phyloP scores from a whole-genome alignment of 495 filamentous ascomycete genomes.

The Podospora tetraspora region DNA sequence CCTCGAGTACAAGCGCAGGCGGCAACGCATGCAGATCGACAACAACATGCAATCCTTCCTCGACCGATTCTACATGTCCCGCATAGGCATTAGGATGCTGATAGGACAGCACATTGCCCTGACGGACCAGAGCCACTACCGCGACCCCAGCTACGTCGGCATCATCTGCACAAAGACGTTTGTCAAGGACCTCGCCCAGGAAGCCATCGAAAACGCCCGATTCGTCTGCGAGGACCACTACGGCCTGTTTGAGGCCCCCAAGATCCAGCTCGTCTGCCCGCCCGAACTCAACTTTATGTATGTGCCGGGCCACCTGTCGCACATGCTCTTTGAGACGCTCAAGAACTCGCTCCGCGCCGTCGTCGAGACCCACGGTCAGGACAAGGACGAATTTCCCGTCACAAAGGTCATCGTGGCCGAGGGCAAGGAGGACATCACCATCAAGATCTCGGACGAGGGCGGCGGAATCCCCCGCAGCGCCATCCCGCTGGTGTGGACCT shows the following conservation, averaged over 20 bases:
- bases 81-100: constrained; percentile 98
- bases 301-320: constrained; percentile 91
- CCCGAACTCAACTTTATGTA: constrained; percentile 97
- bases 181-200: constrained; percentile 88
- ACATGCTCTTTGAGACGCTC: constrained; percentile 98
- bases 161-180: constrained; percentile 99
- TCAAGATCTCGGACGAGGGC: constrained; percentile 95
- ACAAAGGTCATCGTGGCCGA: constrained; percentile 97
- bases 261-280: constrained; percentile 92
- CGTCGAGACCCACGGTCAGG: constrained; percentile 90
- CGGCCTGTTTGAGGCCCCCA: constrained; percentile 93
- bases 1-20: constrained; percentile 91
- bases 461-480: constrained; percentile 87
- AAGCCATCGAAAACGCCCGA: constrained; percentile 95
- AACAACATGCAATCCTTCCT: constrained; percentile 93
- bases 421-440: constrained; percentile 96
- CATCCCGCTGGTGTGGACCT: constrained; percentile 97
- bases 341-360: constrained; percentile 97
- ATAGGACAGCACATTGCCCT: constrained; percentile 97
- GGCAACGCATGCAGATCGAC: constrained; percentile 97
- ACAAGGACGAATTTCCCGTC: constrained; percentile 91
- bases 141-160: constrained; percentile 89
- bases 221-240: constrained; percentile 99
- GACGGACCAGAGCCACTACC: constrained; percentile 81
- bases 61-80: constrained; percentile 99